phyloP scores from a whole-genome alignment of 2,329 filamentous ascomycete genomes.

The Daldinia sp. region DNA sequence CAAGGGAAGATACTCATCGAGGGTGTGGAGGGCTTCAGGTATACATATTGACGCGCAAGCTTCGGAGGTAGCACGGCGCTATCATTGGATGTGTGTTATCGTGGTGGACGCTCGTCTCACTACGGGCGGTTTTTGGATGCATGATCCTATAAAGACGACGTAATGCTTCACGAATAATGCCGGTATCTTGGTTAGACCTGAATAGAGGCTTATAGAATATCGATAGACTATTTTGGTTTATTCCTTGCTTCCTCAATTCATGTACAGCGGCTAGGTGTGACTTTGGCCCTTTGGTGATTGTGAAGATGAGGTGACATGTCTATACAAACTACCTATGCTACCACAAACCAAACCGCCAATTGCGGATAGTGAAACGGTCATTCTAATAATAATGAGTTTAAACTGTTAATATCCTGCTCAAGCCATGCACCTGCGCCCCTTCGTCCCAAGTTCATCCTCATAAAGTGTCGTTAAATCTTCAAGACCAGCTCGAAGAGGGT shows the following conservation, averaged over 20 bases:
- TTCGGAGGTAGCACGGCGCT: background rate
- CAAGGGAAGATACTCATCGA: conserved; percentile 60
- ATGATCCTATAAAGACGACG: background rate
- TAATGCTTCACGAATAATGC: background rate
- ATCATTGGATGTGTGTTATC: background rate
- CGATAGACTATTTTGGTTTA: background rate
- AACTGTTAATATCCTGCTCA: background rate
- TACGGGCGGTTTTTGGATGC: background rate
- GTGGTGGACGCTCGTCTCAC: background rate
- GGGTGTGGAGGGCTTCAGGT: conserved; percentile 48
- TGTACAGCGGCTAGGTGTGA: too few species aligned
- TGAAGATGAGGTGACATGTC: background rate
- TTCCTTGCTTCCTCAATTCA: background rate
- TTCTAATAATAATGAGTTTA: background rate
- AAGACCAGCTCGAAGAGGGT: background rate
- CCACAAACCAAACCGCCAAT: too few species aligned
- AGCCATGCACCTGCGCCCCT: background rate
- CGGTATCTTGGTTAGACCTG: background rate
- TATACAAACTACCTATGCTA: background rate
- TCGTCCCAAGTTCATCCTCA: background rate
- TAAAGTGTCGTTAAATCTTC: background rate
- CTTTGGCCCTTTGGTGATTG: background rate
- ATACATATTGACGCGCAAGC: conserved; percentile 39
- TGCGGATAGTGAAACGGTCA: background rate
- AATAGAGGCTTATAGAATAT: background rate